These are phyloP conservation scores for Eucalyptus sp. DNA, from an alignment of 345 rosid genomes.

Conservation along the genomic window DNA sequence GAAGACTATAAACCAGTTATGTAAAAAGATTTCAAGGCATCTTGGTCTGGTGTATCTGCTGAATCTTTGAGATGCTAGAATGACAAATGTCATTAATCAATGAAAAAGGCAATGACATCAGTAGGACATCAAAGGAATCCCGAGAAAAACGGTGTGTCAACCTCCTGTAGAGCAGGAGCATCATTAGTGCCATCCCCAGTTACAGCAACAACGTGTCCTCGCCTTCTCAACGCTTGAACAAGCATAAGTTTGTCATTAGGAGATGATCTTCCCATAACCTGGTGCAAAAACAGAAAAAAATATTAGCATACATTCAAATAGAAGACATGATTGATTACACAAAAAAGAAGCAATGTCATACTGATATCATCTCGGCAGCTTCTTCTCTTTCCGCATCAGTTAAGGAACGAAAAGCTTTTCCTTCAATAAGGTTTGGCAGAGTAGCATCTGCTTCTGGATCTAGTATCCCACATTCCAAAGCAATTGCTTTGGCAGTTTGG, in stretches of 20 bases:
- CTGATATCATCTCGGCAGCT: constrained; percentile 65
- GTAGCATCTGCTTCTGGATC: too few relatives aligned
- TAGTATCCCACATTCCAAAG: too few relatives aligned
- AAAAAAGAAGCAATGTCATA: constrained; percentile 2
- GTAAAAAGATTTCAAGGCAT: neutral
- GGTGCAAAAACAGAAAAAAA: neutral
- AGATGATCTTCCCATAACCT: constrained; percentile 40
- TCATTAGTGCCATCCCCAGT: constrained; percentile 39
- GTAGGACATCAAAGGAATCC: neutral
- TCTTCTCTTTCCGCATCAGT: constrained; percentile 57
- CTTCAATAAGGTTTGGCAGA: constrained; percentile 43
- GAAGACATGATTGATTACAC: neutral
- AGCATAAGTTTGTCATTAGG: constrained; percentile 32
- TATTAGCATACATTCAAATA: neutral
- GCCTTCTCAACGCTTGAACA: constrained; percentile 23
- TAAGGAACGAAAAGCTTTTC: constrained; percentile 56
- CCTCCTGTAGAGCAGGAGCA: constrained; percentile 35
- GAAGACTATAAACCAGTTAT: too few relatives aligned
- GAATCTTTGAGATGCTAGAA: neutral
- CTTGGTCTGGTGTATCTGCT: neutral
- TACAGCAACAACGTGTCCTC: constrained; percentile 31
- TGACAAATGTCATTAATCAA: neutral
- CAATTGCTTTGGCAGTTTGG: too few relatives aligned
- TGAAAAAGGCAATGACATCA: neutral
- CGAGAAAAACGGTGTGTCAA: neutral